Percentiles rank a stretch among this genome's conserved stretches.
phyloP scores from a whole-genome alignment of 441 rosid genomes.

The Pelargonium australe region DNA sequence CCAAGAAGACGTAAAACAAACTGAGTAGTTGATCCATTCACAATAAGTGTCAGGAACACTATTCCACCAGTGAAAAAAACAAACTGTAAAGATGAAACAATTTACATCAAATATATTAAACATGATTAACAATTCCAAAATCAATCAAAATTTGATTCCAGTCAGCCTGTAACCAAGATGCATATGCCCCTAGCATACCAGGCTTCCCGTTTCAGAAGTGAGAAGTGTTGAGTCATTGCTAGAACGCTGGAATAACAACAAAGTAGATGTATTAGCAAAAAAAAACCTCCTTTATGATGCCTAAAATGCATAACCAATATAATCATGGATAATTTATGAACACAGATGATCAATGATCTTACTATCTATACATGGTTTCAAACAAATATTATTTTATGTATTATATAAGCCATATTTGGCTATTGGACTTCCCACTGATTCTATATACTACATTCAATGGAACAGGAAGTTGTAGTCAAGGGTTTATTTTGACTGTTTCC shows the following conservation, averaged over 20 bases:
- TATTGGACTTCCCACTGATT: constrained; percentile 1
- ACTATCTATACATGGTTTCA: background rate
- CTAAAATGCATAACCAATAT: constrained; percentile 11
- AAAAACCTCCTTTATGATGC: background rate
- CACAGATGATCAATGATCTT: background rate
- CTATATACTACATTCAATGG: background rate
- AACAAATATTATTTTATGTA: background rate
- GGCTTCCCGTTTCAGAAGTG: constrained; percentile 66
- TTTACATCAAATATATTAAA: constrained; percentile 12
- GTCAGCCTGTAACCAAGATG: constrained; percentile 13
- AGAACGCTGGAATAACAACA: constrained; percentile 45
- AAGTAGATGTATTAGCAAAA: constrained; percentile 14
- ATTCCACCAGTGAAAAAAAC: constrained; percentile 92
- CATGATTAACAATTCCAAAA: background rate
- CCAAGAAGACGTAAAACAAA: constrained; percentile 58
- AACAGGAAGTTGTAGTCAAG: background rate
- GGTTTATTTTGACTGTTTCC: background rate
- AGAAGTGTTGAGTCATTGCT: constrained; percentile 42
- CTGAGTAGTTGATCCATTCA: constrained; percentile 91
- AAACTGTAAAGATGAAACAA: constrained; percentile 42
- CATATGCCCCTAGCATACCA: constrained; percentile 43
- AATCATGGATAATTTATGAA: constrained; percentile 6
- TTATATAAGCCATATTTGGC: background rate
- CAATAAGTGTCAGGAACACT: constrained; percentile 75
- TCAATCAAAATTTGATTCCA: background rate